phyloP scores from a whole-genome alignment of 2,329 filamentous ascomycete species.

The Leptoxyphium fumago region DNA sequence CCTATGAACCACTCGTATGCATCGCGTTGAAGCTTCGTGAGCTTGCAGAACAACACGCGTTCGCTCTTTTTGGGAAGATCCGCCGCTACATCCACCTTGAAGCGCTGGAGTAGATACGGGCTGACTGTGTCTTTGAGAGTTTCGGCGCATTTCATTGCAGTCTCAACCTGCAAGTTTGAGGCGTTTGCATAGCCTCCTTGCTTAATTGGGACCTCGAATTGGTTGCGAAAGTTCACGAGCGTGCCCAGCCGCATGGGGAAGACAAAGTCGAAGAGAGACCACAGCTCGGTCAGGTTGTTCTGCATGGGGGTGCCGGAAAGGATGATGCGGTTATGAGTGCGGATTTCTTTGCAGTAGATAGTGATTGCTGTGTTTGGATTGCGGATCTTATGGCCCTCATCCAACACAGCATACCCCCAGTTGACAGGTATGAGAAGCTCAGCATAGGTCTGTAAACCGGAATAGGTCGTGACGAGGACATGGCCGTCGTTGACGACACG shows the following conservation, averaged over 20 bases:
- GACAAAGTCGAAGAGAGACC: conserved; percentile 96
- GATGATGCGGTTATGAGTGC: conserved; percentile 80
- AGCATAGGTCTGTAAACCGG: conserved; percentile 84
- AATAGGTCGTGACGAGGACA: conserved; percentile 89
- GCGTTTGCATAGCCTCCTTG: conserved; percentile 92
- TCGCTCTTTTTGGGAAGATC: conserved; percentile 93
- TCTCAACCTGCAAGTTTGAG: conserved; percentile 85
- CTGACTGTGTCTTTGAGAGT: conserved; percentile 88
- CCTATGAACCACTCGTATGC: conserved; percentile 69
- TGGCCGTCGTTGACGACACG: conserved; percentile 73
- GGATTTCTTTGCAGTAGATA: conserved; percentile 84
- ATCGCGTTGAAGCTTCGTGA: conserved; percentile 64
- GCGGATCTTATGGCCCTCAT: conserved; percentile 95
- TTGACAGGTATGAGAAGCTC: conserved; percentile 67
- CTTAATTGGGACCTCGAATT: conserved; percentile 89
- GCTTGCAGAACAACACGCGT: conserved; percentile 87
- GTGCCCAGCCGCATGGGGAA: conserved; percentile 93
- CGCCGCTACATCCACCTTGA: conserved; percentile 86
- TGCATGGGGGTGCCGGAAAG: conserved; percentile 95
- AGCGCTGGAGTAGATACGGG: conserved; percentile 78
- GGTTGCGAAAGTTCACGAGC: conserved; percentile 72
- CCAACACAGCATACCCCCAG: conserved; percentile 88
- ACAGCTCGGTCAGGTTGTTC: conserved; percentile 87
- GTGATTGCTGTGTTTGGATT: conserved; percentile 94
- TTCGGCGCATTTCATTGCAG: conserved; percentile 84